These are phyloP conservation scores for Cairneyella variabilis DNA, from an alignment of 495 filamentous ascomycete species.

Conservation along the genomic window DNA sequence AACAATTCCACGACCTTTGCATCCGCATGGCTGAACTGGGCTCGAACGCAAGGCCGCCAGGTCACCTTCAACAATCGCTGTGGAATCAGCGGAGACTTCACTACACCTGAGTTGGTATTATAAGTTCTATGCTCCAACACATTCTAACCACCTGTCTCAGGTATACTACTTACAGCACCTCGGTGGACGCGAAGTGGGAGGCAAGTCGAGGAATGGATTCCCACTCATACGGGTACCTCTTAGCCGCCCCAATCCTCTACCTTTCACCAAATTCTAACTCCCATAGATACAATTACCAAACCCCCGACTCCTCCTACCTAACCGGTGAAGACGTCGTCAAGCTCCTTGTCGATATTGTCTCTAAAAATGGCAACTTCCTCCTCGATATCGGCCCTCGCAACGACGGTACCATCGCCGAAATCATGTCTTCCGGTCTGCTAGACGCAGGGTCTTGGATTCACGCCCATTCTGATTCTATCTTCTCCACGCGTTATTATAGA, in stretches of 20 bases:
- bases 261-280: too few species aligned
- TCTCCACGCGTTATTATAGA: conserved; percentile 40
- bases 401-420: conserved; percentile 40
- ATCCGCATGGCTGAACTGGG: conserved; percentile 36
- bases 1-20: conserved; percentile 27
- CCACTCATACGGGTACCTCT: conserved; percentile 39
- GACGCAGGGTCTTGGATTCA: conserved; percentile 41
- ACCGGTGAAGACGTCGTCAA: conserved; percentile 24
- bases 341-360: conserved; percentile 10
- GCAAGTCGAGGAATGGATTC: conserved; percentile 43
- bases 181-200: conserved; percentile 41
- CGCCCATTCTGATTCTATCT: conserved; percentile 39
- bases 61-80: conserved; percentile 41
- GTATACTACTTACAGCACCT: conserved; percentile 11
- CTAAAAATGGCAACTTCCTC: conserved; percentile 17
- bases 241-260: too few species aligned
- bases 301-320: conserved; percentile 34
- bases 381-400: conserved; percentile 23
- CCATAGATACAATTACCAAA: conserved; percentile 46
- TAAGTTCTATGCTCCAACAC: not conserved
- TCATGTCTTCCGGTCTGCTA: conserved; percentile 35
- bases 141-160: not conserved
- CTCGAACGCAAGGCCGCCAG: conserved; percentile 30
- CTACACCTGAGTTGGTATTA: conserved; percentile 42
- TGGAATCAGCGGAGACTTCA: conserved; percentile 36